Evolutionary conservation across 1,284 basidiomycete genomes (phyloP).

Genomic region (Afroboletus lepidellus): DNA sequence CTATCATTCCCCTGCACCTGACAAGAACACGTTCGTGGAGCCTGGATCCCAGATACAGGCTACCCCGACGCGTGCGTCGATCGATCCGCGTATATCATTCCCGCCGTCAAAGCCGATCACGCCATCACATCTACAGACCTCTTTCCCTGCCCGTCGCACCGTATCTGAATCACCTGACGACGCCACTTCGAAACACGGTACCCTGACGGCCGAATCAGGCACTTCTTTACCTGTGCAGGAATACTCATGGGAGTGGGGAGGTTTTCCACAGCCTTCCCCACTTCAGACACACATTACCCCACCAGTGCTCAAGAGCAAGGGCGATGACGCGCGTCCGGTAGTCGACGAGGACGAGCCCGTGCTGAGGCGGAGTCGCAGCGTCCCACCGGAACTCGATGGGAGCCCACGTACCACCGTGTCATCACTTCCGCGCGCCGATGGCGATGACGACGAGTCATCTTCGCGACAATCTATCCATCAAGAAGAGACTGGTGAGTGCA

Average conservation of each 20-base stretch:
- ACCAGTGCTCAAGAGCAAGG: slow-evolving; percentile 22
- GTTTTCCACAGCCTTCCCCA: slow-evolving; percentile 77
- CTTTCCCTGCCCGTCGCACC: slow-evolving; percentile 26
- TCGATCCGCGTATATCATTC: slow-evolving; percentile 22
- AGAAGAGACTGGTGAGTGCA: slow-evolving; percentile 4
- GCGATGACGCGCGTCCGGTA: slow-evolving; percentile 18
- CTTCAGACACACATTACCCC: slow-evolving; percentile 52
- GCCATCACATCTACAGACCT: slow-evolving; percentile 23
- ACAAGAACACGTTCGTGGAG: slow-evolving; percentile 15
- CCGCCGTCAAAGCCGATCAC: slow-evolving; percentile 15
- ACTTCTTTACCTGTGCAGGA: slow-evolving; percentile 43
- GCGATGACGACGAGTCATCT: slow-evolving; percentile 24
- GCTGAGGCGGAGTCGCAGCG: slow-evolving; percentile 48
- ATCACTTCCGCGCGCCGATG: slow-evolving; percentile 36
- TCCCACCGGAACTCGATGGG: slow-evolving; percentile 51
- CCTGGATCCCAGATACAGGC: slow-evolving; percentile 7
- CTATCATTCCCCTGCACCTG: slow-evolving; percentile 51
- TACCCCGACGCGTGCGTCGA: slow-evolving; percentile 1
- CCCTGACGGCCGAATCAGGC: slow-evolving; percentile 3
- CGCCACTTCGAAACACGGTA: slow-evolving; percentile 9
- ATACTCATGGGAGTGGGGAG: slow-evolving; percentile 86
- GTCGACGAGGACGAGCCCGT: slow-evolving; percentile 28
- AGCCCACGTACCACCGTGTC: slow-evolving; percentile 37
- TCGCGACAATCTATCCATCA: not conserved
- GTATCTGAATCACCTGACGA: slow-evolving; percentile 29